phyloP scores from a whole-genome alignment of 2,329 filamentous ascomycete genomes.

The Fusarium lateritium region DNA sequence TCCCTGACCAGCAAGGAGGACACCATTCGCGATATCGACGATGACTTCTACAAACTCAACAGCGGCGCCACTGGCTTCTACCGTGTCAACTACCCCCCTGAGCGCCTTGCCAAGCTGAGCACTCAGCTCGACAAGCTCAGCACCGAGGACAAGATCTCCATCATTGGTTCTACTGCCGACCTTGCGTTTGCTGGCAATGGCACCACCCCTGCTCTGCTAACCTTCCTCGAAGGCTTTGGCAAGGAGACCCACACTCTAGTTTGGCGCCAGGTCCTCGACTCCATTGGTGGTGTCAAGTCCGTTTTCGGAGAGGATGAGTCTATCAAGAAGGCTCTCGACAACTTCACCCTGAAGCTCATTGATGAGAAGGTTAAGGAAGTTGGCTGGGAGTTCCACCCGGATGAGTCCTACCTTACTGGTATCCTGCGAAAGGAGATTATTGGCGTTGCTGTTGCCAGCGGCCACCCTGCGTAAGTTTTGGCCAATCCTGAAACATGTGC shows the following conservation, averaged over 20 bases:
- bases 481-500: background rate
- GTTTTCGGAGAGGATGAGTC: slow-evolving; percentile 84
- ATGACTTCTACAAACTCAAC: slow-evolving; percentile 95
- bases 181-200: slow-evolving; percentile 90
- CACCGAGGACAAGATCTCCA: slow-evolving; percentile 91
- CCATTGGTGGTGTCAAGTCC: slow-evolving; percentile 82
- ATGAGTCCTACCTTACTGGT: slow-evolving; percentile 85
- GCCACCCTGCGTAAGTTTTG: slow-evolving; percentile 77
- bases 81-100: slow-evolving; percentile 92
- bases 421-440: slow-evolving; percentile 89
- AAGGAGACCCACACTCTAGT: slow-evolving; percentile 89
- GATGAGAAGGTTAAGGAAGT: slow-evolving; percentile 81
- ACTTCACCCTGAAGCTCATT: slow-evolving; percentile 84
- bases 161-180: slow-evolving; percentile 90
- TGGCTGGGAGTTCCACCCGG: slow-evolving; percentile 86
- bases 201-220: slow-evolving; percentile 84
- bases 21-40: slow-evolving; percentile 80
- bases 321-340: slow-evolving; percentile 80
- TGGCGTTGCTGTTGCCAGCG: slow-evolving; percentile 79
- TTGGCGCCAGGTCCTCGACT: slow-evolving; percentile 87
- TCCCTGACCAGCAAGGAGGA: slow-evolving; percentile 84
- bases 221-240: slow-evolving; percentile 87
- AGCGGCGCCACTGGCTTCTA: slow-evolving; percentile 90
- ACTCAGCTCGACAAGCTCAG: slow-evolving; percentile 81
- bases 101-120: slow-evolving; percentile 84